A percentile compares a stretch with the other conserved stretches of the same genome.
phyloP scores from a whole-genome alignment of 495 filamentous ascomycete genomes.

The Acidomyces sp. region DNA sequence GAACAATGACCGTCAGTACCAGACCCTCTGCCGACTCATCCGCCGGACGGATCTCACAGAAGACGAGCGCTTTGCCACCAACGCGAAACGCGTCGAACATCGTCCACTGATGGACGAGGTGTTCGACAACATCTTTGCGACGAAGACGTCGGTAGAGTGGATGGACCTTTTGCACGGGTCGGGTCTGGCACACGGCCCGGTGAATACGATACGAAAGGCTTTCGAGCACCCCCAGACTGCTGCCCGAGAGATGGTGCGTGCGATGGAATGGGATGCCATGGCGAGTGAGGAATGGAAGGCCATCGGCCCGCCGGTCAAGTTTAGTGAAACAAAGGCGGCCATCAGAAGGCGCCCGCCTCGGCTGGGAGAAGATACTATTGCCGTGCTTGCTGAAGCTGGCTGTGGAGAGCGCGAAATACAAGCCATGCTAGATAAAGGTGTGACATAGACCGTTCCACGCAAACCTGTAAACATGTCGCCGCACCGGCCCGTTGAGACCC shows the following conservation, averaged over 20 bases:
- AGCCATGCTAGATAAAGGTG: conserved; percentile 22
- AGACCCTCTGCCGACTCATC: conserved; percentile 22
- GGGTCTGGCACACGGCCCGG: conserved; percentile 26
- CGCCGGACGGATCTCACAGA: conserved; percentile 19
- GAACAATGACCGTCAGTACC: conserved; percentile 28
- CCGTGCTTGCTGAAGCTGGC: conserved; percentile 25
- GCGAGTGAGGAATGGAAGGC: conserved; percentile 22
- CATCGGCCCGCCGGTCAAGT: conserved; percentile 27
- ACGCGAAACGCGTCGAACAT: conserved; percentile 25
- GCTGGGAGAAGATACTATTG: conserved; percentile 26
- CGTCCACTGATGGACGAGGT: conserved; percentile 24
- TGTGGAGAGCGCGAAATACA: conserved; percentile 19
- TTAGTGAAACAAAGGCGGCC: conserved; percentile 22
- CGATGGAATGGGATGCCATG: conserved; percentile 20
- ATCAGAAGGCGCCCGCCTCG: conserved; percentile 23
- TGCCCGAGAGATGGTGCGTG: conserved; percentile 25
- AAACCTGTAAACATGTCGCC: no score
- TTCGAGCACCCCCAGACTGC: conserved; percentile 26
- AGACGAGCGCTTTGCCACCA: conserved; percentile 24
- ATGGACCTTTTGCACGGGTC: conserved; percentile 25
- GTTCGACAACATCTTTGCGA: conserved; percentile 23
- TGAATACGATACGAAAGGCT: conserved; percentile 27
- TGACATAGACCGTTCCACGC: no score
- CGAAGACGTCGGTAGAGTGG: conserved; percentile 27
- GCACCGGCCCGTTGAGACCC: no score